A percentile compares a stretch with the other conserved stretches of the same genome.
These are phyloP conservation scores for Cucumis sativus DNA, from an alignment of 306 rosid species.

Conservation along the genomic window DNA sequence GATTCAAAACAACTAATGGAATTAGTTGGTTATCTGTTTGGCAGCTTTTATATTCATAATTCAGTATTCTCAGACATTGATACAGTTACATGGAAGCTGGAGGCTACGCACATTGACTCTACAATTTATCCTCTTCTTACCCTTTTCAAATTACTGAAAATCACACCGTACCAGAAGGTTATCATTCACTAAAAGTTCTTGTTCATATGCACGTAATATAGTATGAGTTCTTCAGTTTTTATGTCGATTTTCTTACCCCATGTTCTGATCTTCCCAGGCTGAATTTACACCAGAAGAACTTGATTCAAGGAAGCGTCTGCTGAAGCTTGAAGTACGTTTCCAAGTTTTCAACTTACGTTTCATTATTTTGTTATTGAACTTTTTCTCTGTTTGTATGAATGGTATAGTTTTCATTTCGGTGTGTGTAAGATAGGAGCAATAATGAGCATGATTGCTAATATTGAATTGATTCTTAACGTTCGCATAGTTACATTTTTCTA, in stretches of 20 bases:
- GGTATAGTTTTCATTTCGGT: background rate
- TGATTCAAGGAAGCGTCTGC: slow-evolving; percentile 54
- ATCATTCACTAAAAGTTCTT: background rate
- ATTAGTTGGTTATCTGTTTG: background rate
- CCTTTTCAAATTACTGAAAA: slow-evolving; percentile 42
- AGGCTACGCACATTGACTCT: slow-evolving; percentile 35
- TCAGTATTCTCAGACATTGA: slow-evolving; percentile 34
- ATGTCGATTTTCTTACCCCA: background rate
- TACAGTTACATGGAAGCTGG: slow-evolving; percentile 48
- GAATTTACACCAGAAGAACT: slow-evolving; percentile 70
- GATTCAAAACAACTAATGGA: background rate
- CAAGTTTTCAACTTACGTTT: background rate
- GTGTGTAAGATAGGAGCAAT: background rate
- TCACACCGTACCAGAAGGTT: slow-evolving; percentile 53
- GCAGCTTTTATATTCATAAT: slow-evolving; percentile 56
- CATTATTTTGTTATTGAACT: background rate
- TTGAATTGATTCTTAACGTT: background rate
- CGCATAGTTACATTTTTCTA: background rate
- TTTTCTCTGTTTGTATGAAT: background rate
- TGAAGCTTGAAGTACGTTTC: slow-evolving; percentile 37
- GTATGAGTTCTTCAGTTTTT: background rate
- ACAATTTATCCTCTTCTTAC: slow-evolving; percentile 48
- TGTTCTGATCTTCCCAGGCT: slow-evolving; percentile 39
- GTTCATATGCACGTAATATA: background rate
- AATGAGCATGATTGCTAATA: background rate